Evolutionary conservation across 2,329 filamentous ascomycete genomes (phyloP).

Genomic region (Claviceps arundinis): DNA sequence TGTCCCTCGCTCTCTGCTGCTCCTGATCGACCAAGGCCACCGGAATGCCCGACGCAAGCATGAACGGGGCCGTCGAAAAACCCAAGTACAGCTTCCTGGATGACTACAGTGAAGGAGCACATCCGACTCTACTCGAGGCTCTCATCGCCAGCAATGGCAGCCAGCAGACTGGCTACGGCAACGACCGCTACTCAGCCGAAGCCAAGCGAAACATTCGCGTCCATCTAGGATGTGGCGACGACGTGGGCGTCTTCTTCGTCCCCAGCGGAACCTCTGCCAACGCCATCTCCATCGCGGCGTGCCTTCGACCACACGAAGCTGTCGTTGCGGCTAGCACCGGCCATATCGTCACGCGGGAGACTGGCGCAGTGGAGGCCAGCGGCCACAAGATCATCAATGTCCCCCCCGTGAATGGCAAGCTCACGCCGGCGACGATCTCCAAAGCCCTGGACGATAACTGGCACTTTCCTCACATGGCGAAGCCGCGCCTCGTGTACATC

Average conservation of each 20-base stretch:
- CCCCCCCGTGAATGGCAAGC: conserved; percentile 30
- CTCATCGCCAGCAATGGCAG: conserved; percentile 29
- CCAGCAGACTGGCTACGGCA: conserved; percentile 34
- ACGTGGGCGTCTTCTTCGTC: conserved; percentile 36
- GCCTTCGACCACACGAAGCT: conserved; percentile 35
- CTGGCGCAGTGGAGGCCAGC: conserved; percentile 36
- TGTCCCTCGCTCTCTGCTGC: neutral
- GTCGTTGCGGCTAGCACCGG: conserved; percentile 36
- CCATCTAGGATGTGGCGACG: conserved; percentile 23
- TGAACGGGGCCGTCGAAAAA: neutral
- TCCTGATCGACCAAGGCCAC: neutral
- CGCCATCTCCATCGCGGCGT: conserved; percentile 37
- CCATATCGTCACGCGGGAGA: conserved; percentile 35
- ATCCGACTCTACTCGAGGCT: conserved; percentile 34
- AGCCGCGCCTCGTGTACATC: conserved; percentile 36
- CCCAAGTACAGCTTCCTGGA: conserved; percentile 32
- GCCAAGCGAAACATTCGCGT: conserved; percentile 28
- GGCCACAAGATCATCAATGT: conserved; percentile 40
- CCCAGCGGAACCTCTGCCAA: conserved; percentile 39
- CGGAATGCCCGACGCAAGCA: conserved; percentile 8
- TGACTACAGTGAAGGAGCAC: conserved; percentile 38
- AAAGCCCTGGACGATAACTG: conserved; percentile 32
- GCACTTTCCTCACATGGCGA: conserved; percentile 38
- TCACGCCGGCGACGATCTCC: conserved; percentile 28
- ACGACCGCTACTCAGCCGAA: conserved; percentile 28